Percentiles rank a stretch among this genome's conserved stretches.
phyloP scores from a whole-genome alignment of 2,329 filamentous ascomycete genomes.

The Leptographium wingfieldii region DNA sequence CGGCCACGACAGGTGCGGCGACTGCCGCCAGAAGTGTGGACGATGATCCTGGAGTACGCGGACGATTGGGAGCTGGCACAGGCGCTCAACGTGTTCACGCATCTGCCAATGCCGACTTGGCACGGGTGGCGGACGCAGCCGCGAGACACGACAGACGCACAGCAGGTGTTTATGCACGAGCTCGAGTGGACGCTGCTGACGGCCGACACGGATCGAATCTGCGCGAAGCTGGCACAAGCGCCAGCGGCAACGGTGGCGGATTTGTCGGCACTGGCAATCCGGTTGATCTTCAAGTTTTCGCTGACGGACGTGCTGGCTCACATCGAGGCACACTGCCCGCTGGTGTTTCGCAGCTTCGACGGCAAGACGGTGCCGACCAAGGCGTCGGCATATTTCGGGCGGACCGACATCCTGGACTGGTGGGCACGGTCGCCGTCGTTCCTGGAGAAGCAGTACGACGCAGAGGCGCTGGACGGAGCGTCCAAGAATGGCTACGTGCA shows the following conservation, averaged over 20 bases:
- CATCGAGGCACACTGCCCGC: constrained; percentile 45
- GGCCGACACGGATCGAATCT: constrained; percentile 56
- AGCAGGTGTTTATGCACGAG: constrained; percentile 61
- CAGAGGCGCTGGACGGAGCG: constrained; percentile 76
- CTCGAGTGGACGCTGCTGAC: constrained; percentile 79
- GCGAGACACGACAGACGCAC: constrained; percentile 46
- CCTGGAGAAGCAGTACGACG: constrained; percentile 72
- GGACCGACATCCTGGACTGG: constrained; percentile 76
- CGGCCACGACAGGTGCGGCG: constrained; percentile 23
- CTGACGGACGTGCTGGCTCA: constrained; percentile 66
- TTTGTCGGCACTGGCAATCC: constrained; percentile 70
- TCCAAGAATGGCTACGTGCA: constrained; percentile 75
- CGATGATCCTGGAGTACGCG: constrained; percentile 70
- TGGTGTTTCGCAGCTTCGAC: constrained; percentile 79
- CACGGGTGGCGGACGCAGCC: constrained; percentile 53
- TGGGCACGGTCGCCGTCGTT: constrained; percentile 79
- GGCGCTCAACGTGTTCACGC: constrained; percentile 69
- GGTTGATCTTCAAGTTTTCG: constrained; percentile 84
- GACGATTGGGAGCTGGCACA: constrained; percentile 86
- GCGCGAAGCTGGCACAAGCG: constrained; percentile 58
- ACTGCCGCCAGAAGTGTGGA: constrained; percentile 80
- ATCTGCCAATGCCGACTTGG: constrained; percentile 50
- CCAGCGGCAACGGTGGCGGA: constrained; percentile 56
- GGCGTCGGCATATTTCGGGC: constrained; percentile 75
- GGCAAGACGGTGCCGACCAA: constrained; percentile 78